Conservation (phyloP, 2,329 filamentous ascomycete species). For the Paecilomyces niveus region DNA sequence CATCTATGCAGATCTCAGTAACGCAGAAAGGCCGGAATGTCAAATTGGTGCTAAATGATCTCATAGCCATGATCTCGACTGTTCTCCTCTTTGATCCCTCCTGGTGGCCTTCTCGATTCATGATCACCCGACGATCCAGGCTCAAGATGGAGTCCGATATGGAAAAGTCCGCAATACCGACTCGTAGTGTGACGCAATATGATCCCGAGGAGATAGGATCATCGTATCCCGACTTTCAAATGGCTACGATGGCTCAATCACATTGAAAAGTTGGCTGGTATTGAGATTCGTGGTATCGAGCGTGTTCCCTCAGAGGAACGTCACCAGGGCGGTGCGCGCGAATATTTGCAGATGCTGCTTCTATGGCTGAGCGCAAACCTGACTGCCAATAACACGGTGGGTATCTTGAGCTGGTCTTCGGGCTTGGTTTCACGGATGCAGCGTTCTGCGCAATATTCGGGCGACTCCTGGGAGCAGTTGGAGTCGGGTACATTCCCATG, state of each 20-base stretch:
- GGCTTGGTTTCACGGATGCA: constrained; percentile 34
- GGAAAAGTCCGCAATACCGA: neutral
- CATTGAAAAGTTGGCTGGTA: neutral
- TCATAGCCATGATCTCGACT: neutral
- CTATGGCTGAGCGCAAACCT: constrained; percentile 36
- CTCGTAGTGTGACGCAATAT: neutral
- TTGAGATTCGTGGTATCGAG: constrained; percentile 9
- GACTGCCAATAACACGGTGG: constrained; percentile 35
- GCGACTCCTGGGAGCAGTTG: constrained; percentile 23
- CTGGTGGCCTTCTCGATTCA: neutral
- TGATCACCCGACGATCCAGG: neutral
- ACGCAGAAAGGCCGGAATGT: neutral
- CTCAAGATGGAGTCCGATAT: neutral
- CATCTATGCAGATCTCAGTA: constrained; percentile 9
- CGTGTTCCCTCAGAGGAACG: constrained; percentile 7
- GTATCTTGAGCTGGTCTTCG: constrained; percentile 32
- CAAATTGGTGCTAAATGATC: neutral
- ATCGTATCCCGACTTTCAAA: neutral
- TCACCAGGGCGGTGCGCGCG: constrained; percentile 1
- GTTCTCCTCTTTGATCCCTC: neutral
- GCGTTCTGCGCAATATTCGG: constrained; percentile 33
- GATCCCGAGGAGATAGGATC: neutral
- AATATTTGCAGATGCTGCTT: constrained; percentile 18
- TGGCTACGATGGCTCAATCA: neutral
- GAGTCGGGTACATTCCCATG: constrained; percentile 34